phyloP scores from a whole-genome alignment of 441 rosid genomes.

The Kokia cookei region DNA sequence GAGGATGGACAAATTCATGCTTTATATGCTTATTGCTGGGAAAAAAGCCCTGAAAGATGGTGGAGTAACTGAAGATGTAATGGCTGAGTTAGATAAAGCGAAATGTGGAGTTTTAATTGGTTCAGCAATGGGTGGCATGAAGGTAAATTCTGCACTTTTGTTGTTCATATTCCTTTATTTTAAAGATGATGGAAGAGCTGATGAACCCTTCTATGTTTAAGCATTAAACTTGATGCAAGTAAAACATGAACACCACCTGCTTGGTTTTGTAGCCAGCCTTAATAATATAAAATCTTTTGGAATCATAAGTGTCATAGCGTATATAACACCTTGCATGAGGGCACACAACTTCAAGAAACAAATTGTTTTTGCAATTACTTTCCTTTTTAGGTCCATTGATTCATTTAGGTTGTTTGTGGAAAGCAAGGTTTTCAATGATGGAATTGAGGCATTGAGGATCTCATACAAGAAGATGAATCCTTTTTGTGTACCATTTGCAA shows the following conservation, averaged over 20 bases:
- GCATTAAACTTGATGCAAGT: background rate
- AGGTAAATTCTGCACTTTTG: constrained; percentile 24
- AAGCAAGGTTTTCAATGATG: constrained; percentile 78
- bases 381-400: background rate
- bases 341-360: background rate
- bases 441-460: constrained; percentile 80
- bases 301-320: background rate
- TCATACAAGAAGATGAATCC: constrained; percentile 94
- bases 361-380: constrained; percentile 3
- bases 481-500: constrained; percentile 90
- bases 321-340: background rate
- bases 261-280: background rate
- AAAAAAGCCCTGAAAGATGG: constrained; percentile 96
- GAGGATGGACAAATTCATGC: constrained; percentile 99
- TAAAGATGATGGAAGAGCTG: background rate
- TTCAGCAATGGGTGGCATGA: constrained; percentile 69
- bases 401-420: constrained; percentile 2
- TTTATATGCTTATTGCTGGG: constrained; percentile 91
- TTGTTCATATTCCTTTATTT: background rate
- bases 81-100: constrained; percentile 44
- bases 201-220: background rate
- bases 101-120: constrained; percentile 70
- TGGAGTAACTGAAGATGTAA: constrained; percentile 75
- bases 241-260: background rate
- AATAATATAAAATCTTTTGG: background rate